Evolutionary conservation across 768 basidiomycete species (phyloP).

Genomic region (Calocybe cyanea): DNA sequence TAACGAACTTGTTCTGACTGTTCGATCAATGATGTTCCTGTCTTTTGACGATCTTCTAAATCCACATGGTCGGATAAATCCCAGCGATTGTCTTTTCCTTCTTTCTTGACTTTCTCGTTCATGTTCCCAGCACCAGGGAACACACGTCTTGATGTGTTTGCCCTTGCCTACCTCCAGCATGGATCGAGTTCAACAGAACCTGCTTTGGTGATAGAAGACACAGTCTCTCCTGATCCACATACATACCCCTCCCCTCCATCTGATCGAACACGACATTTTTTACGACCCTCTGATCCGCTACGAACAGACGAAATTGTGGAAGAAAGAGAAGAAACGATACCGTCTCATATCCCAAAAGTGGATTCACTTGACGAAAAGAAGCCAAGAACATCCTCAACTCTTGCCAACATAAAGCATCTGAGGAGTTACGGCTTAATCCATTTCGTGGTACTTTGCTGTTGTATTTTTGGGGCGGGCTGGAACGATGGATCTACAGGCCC

Average conservation of each 20-base stretch:
- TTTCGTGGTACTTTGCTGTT: constrained; percentile 37
- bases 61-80: not conserved
- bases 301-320: too few relatives aligned
- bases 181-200: not conserved
- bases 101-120: not conserved
- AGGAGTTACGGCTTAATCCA: constrained; percentile 23
- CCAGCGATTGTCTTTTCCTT: not conserved
- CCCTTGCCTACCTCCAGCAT: constrained; percentile 3
- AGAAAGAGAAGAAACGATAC: too few relatives aligned
- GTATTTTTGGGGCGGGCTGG: constrained; percentile 40
- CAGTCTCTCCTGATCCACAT: not conserved
- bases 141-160: constrained; percentile 8
- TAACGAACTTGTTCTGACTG: too few relatives aligned
- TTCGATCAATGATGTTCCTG: not conserved
- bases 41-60: not conserved
- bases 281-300: constrained; percentile 1
- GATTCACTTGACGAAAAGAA: not conserved
- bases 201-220: constrained; percentile 2
- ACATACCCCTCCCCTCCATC: constrained; percentile 3
- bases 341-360: not conserved
- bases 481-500: constrained; percentile 25
- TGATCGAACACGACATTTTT: constrained; percentile 9
- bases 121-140: constrained; percentile 2
- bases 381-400: too few relatives aligned
- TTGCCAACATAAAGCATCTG: not conserved